phyloP scores from a whole-genome alignment of 2,329 filamentous ascomycete species.

The Colletotrichum simmondsii region DNA sequence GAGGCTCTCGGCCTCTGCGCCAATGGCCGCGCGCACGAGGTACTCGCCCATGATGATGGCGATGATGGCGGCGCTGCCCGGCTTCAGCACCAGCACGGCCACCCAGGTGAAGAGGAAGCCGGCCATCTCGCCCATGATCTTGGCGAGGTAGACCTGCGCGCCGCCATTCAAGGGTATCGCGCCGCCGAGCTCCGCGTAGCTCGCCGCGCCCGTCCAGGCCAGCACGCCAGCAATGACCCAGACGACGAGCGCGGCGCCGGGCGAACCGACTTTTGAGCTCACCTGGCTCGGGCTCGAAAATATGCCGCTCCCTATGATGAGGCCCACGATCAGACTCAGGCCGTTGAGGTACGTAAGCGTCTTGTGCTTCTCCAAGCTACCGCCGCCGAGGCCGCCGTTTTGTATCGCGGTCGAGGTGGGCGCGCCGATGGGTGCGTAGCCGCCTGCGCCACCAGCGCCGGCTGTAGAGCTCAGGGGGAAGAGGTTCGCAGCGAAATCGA shows the following conservation, averaged over 20 bases:
- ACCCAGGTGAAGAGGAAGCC: slow-evolving; percentile 98
- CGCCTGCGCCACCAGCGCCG: slow-evolving; percentile 66
- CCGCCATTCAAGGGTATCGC: slow-evolving; percentile 97
- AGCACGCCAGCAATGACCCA: slow-evolving; percentile 92
- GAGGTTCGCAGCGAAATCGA: slow-evolving; percentile 93
- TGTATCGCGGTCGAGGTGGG: slow-evolving; percentile 54
- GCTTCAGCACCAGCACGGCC: slow-evolving; percentile 92
- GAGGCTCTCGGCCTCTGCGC: slow-evolving; percentile 83
- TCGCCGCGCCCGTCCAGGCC: slow-evolving; percentile 95
- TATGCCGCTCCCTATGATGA: slow-evolving; percentile 97
- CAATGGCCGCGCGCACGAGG: slow-evolving; percentile 86
- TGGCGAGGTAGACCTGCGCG: slow-evolving; percentile 91
- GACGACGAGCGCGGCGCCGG: slow-evolving; percentile 88
- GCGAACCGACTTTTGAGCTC: slow-evolving; percentile 89
- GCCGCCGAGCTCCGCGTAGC: slow-evolving; percentile 94
- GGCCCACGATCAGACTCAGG: slow-evolving; percentile 86
- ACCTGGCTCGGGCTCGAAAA: slow-evolving; percentile 96
- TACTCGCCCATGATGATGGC: slow-evolving; percentile 99
- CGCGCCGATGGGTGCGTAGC: slow-evolving; percentile 88
- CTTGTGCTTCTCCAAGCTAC: slow-evolving; percentile 94
- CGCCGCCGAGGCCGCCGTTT: slow-evolving; percentile 72
- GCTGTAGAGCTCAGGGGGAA: slow-evolving; percentile 91
- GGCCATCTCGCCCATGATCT: slow-evolving; percentile 93
- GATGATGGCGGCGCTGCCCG: slow-evolving; percentile 92
- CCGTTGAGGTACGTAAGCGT: slow-evolving; percentile 95